Conservation (phyloP, 2,329 filamentous ascomycete genomes). For the Ceratocystis destructans region DNA sequence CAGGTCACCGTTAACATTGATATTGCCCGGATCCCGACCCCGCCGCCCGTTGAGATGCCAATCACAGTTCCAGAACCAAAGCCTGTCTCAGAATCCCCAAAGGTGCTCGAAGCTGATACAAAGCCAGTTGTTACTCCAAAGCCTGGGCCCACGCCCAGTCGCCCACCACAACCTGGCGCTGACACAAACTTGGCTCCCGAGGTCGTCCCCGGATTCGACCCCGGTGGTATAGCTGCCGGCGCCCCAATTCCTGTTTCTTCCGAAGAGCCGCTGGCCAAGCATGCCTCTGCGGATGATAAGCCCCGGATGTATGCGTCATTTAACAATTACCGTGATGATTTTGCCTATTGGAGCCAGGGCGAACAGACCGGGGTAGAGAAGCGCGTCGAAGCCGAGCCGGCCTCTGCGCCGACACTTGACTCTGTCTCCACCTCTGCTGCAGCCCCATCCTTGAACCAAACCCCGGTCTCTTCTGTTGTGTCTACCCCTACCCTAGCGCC, state of each 20-base stretch:
- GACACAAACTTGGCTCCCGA: background rate
- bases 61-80: background rate
- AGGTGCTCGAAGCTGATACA: background rate
- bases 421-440: background rate
- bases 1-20: background rate
- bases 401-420: background rate
- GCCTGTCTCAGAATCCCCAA: background rate
- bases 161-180: background rate
- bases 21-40: background rate
- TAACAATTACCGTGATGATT: constrained; percentile 16
- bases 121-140: background rate
- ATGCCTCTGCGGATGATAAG: background rate
- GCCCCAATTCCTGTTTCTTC: constrained; percentile 9
- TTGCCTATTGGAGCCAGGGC: constrained; percentile 3
- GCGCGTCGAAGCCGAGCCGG: background rate
- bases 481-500: background rate
- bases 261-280: background rate
- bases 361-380: constrained; percentile 9
- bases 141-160: background rate
- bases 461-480: background rate
- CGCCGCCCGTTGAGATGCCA: constrained; percentile 1
- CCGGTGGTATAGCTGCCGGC: background rate
- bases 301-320: constrained; percentile 16
- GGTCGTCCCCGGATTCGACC: background rate
- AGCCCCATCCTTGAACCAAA: background rate